Evolutionary conservation across 2,329 filamentous ascomycete genomes (phyloP).

Genomic region (Mycocentrospora acerina): DNA sequence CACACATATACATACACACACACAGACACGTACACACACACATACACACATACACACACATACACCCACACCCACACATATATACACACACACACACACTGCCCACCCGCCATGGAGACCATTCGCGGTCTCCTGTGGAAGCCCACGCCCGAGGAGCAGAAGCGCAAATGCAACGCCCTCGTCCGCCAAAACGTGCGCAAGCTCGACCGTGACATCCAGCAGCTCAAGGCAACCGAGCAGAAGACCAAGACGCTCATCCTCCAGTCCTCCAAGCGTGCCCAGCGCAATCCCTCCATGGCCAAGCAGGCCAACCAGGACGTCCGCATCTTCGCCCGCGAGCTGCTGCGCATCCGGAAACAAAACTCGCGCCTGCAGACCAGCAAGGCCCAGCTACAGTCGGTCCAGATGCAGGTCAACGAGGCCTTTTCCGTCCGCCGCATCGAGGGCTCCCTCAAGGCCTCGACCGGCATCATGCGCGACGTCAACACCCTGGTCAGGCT

Average conservation of each 20-base stretch:
- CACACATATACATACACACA: constrained; percentile 3
- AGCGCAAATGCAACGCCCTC: constrained; percentile 91
- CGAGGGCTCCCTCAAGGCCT: constrained; percentile 83
- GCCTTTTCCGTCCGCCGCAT: constrained; percentile 95
- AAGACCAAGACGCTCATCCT: constrained; percentile 79
- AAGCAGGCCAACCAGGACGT: constrained; percentile 80
- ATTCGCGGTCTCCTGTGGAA: constrained; percentile 85
- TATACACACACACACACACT: no score
- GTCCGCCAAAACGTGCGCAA: constrained; percentile 90
- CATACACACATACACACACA: no score
- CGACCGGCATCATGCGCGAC: constrained; percentile 94
- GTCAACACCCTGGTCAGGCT: constrained; percentile 83
- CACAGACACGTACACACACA: background rate
- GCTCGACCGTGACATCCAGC: constrained; percentile 86
- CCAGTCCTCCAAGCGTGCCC: constrained; percentile 76
- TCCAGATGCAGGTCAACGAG: constrained; percentile 97
- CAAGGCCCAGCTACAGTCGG: constrained; percentile 87
- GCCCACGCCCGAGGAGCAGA: constrained; percentile 92
- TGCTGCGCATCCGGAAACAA: constrained; percentile 79
- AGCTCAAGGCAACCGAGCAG: constrained; percentile 73
- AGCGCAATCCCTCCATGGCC: constrained; percentile 75
- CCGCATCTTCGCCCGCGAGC: constrained; percentile 83
- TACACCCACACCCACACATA: background rate
- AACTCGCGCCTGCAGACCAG: constrained; percentile 74
- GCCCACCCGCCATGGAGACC: constrained; percentile 68